A percentile compares a stretch with the other conserved stretches of the same genome.
These are phyloP conservation scores for Schoenoplectus triqueter DNA, from an alignment of 202 grass and related monocot species.

Conservation along the genomic window DNA sequence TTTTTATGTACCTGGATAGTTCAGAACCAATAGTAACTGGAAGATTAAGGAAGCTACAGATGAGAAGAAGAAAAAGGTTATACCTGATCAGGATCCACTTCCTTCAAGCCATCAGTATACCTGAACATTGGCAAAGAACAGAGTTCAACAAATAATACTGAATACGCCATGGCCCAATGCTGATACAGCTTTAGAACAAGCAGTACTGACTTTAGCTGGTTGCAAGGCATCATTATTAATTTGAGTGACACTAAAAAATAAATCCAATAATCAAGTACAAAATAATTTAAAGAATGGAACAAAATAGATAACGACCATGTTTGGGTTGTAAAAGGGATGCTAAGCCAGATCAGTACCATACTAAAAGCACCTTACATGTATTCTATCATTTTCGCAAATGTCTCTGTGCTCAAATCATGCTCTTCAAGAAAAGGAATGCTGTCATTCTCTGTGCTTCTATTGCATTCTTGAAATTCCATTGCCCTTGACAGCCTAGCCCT, in stretches of 20 bases:
- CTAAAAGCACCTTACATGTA: conserved; percentile 71
- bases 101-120: conserved; percentile 83
- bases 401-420: conserved; percentile 77
- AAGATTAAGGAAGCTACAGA: background rate
- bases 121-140: conserved; percentile 44
- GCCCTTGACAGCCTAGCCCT: conserved; percentile 83
- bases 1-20: background rate
- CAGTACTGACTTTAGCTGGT: background rate
- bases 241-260: background rate
- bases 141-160: background rate
- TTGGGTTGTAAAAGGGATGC: background rate
- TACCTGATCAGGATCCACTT: conserved; percentile 77
- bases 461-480: conserved; percentile 70
- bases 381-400: conserved; percentile 94
- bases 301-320: conserved; percentile 12
- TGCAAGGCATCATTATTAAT: conserved; percentile 3
- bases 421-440: conserved; percentile 77
- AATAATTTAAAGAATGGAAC: conserved; percentile 8
- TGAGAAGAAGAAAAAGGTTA: conserved; percentile 25
- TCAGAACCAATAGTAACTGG: background rate
- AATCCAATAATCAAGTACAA: background rate
- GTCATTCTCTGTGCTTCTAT: conserved; percentile 39
- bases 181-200: background rate
- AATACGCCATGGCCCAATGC: background rate
- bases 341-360: background rate